Evolutionary conservation across 1,139 yeast genomes (phyloP).

Genomic region (Suhomyces wounanorum): DNA sequence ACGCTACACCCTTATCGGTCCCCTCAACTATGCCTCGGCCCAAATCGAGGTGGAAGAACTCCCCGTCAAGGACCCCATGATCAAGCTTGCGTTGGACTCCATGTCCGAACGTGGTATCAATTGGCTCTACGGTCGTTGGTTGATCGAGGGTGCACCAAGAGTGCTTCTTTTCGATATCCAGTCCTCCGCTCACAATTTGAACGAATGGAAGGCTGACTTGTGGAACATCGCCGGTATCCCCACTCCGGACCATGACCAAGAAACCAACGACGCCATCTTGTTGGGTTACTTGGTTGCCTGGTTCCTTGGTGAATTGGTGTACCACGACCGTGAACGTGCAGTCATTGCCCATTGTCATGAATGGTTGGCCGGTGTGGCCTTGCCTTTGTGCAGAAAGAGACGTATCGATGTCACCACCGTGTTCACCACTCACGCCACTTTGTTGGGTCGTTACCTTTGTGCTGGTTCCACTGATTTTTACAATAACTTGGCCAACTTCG

Average conservation of each 20-base stretch:
- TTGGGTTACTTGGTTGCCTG: conserved; percentile 94
- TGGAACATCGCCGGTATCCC: conserved; percentile 95
- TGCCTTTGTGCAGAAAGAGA: conserved; percentile 89
- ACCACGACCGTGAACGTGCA: conserved; percentile 79
- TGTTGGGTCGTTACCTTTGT: conserved; percentile 91
- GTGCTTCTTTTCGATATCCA: conserved; percentile 85
- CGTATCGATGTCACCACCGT: conserved; percentile 92
- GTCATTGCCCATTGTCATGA: conserved; percentile 95
- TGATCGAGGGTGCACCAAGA: conserved; percentile 95
- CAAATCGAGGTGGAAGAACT: conserved; percentile 93
- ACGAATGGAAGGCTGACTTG: conserved; percentile 93
- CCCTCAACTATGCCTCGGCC: conserved; percentile 77
- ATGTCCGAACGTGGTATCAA: conserved; percentile 81
- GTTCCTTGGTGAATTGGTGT: conserved; percentile 92
- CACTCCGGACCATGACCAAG: conserved; percentile 84
- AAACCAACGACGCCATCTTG: conserved; percentile 88
- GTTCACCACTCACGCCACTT: conserved; percentile 96
- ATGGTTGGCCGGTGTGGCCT: conserved; percentile 96
- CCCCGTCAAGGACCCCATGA: conserved; percentile 62
- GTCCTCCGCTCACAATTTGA: conserved; percentile 67
- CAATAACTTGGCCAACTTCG: conserved; percentile 86
- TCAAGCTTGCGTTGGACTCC: conserved; percentile 63
- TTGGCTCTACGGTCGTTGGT: conserved; percentile 93
- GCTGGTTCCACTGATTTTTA: conserved; percentile 96
- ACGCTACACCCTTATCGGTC: conserved; percentile 86